phyloP scores from a whole-genome alignment of 2,329 filamentous ascomycete species.

The Phialemoniopsis sp. region DNA sequence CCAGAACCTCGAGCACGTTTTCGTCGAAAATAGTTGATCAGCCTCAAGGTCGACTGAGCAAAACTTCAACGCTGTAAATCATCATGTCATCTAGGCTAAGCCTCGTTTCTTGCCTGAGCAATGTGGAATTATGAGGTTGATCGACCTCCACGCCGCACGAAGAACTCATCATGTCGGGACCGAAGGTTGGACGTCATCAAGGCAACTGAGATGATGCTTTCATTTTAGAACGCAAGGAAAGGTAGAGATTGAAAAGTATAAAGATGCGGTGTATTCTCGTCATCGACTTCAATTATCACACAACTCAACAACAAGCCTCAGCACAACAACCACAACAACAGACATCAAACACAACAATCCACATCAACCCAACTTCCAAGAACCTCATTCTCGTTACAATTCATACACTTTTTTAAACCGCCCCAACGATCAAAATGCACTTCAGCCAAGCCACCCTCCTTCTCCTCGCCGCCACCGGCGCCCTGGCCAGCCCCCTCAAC shows the following conservation, averaged over 20 bases:
- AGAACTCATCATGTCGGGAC: not conserved
- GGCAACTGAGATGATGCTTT: too few species aligned
- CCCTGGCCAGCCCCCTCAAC: not conserved
- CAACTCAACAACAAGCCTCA: not conserved
- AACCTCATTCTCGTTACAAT: not conserved
- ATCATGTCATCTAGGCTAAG: not conserved
- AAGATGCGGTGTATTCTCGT: constrained; percentile 1
- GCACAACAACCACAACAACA: not conserved
- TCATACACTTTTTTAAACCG: not conserved
- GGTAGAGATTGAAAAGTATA: constrained; percentile 4
- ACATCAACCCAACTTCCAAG: not conserved
- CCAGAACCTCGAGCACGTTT: not conserved
- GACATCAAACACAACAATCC: not conserved
- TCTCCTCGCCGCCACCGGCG: constrained; percentile 1
- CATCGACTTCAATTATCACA: not conserved
- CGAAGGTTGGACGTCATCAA: not conserved
- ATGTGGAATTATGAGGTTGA: too few species aligned
- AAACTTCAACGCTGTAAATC: not conserved
- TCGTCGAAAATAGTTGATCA: not conserved
- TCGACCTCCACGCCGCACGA: too few species aligned
- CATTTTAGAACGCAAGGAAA: too few species aligned
- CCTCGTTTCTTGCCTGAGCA: not conserved
- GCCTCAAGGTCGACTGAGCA: not conserved
- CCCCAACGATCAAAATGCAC: constrained; percentile 1
- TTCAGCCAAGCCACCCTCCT: constrained; percentile 1